Base-by-base conservation (phyloP, 2,329 filamentous ascomycete genomes). In the Kalaharituber pfeilii region DNA sequence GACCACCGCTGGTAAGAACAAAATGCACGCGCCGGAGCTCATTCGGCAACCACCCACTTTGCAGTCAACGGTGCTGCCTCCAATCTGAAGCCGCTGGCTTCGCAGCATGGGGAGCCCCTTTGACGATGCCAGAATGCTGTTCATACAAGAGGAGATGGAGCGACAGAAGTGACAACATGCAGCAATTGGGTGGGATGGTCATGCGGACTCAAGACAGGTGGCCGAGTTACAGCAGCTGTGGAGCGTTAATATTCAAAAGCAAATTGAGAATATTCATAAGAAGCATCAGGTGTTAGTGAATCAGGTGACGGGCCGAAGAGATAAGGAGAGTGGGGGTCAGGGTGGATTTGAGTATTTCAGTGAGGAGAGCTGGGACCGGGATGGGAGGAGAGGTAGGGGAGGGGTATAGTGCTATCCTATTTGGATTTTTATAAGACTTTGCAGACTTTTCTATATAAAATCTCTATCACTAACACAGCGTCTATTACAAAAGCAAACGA, bases 1-100 rank as follows among this genome's bases (percentile, higher is more conserved):
- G 89, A 96, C 66, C 89, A 89, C 0, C 79, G 84, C 56, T 96
- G 89, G 88, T 94, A 94, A 67, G 88, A 95, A 66, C 88, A 96
- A 67, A 86, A 87, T 62, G 84, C 85, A 55, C 94, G 94, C 67
- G 80, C 85, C 15, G 86, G 94, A 47, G 80, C 84, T 11, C 82
- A 89, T 58, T 86, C 83, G 60, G 79, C 85, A 1, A 88, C 84
- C 0, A 93, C 87, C 8, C 95, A 94, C 63, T 71, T 94, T 8
- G 85, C 83, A 1, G 89, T 86, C 2, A 79, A 77, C 29, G 89
- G 95, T 62, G 86, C 94, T 45, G 88, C 87, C 51, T 88, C 86
- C 67, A 95, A 96, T 66, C 76, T 96, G 59, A 96, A 96, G 73
- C 82, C 91, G n/a, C 74, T 96, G 51, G 87, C 88, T 24, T 88